Conservation (phyloP, 1,284 basidiomycete genomes). For the Austroboletus novae-zelandiae region DNA sequence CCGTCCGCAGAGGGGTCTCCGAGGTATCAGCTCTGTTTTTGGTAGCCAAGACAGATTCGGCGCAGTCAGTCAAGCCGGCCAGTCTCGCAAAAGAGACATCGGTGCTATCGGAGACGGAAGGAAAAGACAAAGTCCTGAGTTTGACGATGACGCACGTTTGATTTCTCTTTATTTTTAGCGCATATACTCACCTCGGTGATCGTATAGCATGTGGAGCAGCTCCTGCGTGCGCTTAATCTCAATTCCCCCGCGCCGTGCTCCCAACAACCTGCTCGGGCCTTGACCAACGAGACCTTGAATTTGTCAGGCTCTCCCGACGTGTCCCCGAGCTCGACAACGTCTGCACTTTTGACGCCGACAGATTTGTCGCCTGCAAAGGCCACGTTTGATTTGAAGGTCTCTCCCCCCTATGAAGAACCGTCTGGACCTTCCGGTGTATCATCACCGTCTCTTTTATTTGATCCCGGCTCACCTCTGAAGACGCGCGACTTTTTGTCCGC, state of each 20-base stretch:
- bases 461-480: slow-evolving; percentile 40
- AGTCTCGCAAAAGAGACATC: slow-evolving; percentile 46
- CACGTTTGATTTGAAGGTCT: slow-evolving; percentile 54
- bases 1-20: slow-evolving; percentile 23
- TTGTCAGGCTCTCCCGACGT: slow-evolving; percentile 57
- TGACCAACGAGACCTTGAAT: slow-evolving; percentile 43
- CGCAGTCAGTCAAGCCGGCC: slow-evolving; percentile 49
- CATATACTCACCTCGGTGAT: slow-evolving; percentile 30
- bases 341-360: slow-evolving; percentile 63
- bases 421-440: slow-evolving; percentile 31
- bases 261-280: slow-evolving; percentile 38
- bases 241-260: slow-evolving; percentile 61
- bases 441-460: slow-evolving; percentile 41
- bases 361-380: slow-evolving; percentile 62
- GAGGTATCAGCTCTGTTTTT: slow-evolving; percentile 27
- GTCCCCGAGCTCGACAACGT: slow-evolving; percentile 64
- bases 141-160: slow-evolving; percentile 51
- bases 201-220: slow-evolving; percentile 68
- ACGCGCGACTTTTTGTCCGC: slow-evolving; percentile 37
- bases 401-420: slow-evolving; percentile 48
- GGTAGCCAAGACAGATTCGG: slow-evolving; percentile 64
- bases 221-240: slow-evolving; percentile 71
- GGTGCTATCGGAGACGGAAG: slow-evolving; percentile 76
- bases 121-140: slow-evolving; percentile 55
- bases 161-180: slow-evolving; percentile 13